phyloP scores from a whole-genome alignment of 495 filamentous ascomycete genomes.

The Neurospora sp. region DNA sequence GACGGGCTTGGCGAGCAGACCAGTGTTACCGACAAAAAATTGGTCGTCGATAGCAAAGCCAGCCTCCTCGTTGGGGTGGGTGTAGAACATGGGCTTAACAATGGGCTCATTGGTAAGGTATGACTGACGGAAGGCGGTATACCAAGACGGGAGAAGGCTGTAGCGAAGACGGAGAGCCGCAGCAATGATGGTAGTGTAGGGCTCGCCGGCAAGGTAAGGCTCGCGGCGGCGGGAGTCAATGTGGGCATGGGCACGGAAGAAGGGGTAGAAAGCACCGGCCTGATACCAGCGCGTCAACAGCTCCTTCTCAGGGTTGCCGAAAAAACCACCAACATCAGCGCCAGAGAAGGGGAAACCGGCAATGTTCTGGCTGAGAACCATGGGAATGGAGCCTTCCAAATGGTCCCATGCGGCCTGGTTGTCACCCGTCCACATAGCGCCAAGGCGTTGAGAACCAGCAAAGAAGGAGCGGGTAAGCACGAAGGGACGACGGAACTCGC shows the following conservation, averaged over 20 bases:
- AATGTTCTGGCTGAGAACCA: conserved; percentile 87
- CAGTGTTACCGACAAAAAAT: conserved; percentile 78
- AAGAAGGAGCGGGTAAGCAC: conserved; percentile 89
- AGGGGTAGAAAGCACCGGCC: conserved; percentile 92
- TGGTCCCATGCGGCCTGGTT: conserved; percentile 93
- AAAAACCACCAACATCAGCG: conserved; percentile 96
- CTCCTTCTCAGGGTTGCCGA: conserved; percentile 88
- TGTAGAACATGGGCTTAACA: conserved; percentile 82
- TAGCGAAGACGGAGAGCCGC: conserved; percentile 84
- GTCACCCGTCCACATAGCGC: conserved; percentile 98
- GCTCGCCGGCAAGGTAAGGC: conserved; percentile 79
- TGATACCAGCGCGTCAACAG: conserved; percentile 94
- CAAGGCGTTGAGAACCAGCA: conserved; percentile 75
- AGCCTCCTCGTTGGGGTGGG: conserved; percentile 74
- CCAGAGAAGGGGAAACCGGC: conserved; percentile 89
- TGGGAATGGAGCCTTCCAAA: conserved; percentile 73
- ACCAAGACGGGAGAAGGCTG: conserved; percentile 85
- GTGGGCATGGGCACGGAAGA: conserved; percentile 97
- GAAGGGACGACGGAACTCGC: conserved; percentile 69
- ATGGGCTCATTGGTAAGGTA: conserved; percentile 75
- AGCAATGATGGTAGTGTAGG: conserved; percentile 75
- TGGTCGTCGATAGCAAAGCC: conserved; percentile 88
- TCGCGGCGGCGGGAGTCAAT: conserved; percentile 91
- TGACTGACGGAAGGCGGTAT: conserved; percentile 90
- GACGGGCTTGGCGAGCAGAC: conserved; percentile 81